Percentiles rank a stretch among this genome's conserved stretches.
phyloP scores from a whole-genome alignment of 106 monocot genomes.

The Iris macrosiphon region DNA sequence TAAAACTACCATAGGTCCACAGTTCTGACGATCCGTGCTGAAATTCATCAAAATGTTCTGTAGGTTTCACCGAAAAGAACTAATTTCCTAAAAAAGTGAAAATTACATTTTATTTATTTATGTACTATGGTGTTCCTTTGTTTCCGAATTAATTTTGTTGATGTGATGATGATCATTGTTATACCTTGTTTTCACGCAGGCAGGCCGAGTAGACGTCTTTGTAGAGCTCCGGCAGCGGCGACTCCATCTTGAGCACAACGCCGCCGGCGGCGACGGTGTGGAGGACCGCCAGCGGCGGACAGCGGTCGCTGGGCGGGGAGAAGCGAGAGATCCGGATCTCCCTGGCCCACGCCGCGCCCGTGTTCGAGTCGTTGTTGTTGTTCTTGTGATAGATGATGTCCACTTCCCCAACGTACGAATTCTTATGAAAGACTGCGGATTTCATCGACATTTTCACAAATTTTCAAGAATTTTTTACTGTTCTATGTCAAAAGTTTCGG shows the following conservation, averaged over 20 bases:
- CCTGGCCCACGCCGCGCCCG: conserved; percentile 3
- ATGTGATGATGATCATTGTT: neutral
- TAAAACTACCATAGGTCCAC: neutral
- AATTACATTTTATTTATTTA: neutral
- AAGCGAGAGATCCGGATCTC: conserved; percentile 16
- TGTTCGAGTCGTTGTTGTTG: neutral
- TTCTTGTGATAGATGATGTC: conserved; percentile 48
- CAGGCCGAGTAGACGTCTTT: conserved; percentile 59
- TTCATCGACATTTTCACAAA: conserved; percentile 39
- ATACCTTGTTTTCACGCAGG: conserved; percentile 91
- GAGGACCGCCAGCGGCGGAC: conserved; percentile 43
- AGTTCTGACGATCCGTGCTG: neutral
- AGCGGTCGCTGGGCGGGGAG: conserved; percentile 16
- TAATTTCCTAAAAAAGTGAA: no score
- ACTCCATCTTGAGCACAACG: conserved; percentile 68
- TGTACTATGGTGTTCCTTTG: neutral
- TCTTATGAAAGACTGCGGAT: conserved; percentile 56
- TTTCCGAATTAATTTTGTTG: neutral
- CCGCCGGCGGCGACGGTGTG: conserved; percentile 60
- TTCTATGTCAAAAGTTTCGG: conserved; percentile 6
- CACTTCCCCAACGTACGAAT: conserved; percentile 51
- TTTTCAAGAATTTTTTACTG: conserved; percentile 3
- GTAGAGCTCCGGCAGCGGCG: conserved; percentile 26
- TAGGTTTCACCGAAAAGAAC: no score
- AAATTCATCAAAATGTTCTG: neutral